These are phyloP conservation scores for Orychophragmus violaceus DNA, from an alignment of 345 rosid species.

Conservation along the genomic window DNA sequence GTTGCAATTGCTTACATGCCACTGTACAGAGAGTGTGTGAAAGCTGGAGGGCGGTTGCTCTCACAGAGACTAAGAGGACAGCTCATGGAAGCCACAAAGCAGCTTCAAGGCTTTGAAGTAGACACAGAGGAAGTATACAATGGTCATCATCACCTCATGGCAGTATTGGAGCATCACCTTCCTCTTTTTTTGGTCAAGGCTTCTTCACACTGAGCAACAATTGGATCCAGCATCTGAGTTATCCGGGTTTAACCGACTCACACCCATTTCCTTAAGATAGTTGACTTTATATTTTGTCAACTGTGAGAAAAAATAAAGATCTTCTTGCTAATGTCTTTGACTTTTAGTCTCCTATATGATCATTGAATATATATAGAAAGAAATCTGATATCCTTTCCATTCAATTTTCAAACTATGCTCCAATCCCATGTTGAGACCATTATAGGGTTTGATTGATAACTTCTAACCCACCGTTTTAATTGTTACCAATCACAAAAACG, in stretches of 20 bases:
- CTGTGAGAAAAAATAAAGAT: background rate
- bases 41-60: slow-evolving; percentile 50
- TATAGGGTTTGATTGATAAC: no score
- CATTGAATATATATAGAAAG: background rate
- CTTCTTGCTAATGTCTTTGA: background rate
- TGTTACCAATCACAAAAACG: no score
- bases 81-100: slow-evolving; percentile 66
- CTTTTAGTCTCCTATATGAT: background rate
- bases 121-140: slow-evolving; percentile 47
- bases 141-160: slow-evolving; percentile 41
- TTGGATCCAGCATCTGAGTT: slow-evolving; percentile 1
- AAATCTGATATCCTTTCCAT: background rate
- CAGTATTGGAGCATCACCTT: slow-evolving; percentile 67
- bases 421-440: background rate
- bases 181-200: slow-evolving; percentile 61
- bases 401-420: background rate
- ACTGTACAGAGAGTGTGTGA: slow-evolving; percentile 64
- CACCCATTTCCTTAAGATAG: background rate
- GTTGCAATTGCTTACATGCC: slow-evolving; percentile 77
- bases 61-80: slow-evolving; percentile 79
- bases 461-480: no score
- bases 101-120: slow-evolving; percentile 55
- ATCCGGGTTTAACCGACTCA: background rate
- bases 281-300: background rate
- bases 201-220: slow-evolving; percentile 18